Evolutionary conservation across 305 asterid genomes (phyloP), one percentile per base, ranked within the genome.

Genomic region (Striga hermonthica): DNA sequence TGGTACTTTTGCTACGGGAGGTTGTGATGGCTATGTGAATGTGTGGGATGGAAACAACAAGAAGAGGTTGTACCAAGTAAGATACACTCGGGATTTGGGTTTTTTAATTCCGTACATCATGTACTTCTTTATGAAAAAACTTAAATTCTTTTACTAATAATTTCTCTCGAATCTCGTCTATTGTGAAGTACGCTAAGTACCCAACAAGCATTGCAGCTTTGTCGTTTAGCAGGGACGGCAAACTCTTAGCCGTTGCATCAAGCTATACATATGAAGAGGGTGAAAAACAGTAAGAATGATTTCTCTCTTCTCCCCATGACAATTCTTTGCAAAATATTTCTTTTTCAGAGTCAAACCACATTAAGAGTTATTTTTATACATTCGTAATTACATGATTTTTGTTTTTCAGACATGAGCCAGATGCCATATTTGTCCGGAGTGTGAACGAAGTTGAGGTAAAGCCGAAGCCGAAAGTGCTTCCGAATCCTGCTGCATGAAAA

Each of bases 11-110:
- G 96, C 97, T 39, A 92, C 98, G 15, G 98, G 98, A 71, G 98
- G 98, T 35, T 93, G 97, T 69, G 97, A 92, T 64, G 98, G 97
- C 47, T 92, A 80, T 72, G 96, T 88, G 8, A 90, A 92, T 50
- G 86, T 92, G 67, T 92, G 98, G 98, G 98, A 92, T 76, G 98
- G 98, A 44, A 90, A 84, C 85, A 92, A 92, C 76, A 92, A 92
- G 78, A 92, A 90, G 94, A 82, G 98, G 73, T 11, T 92, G 67
- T 92, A 89, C 73, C 97, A 92, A 91, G 98, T 89, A 78, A 68
- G n/a, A 65, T 38, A 22, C 72, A 22, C 74, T 49, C 7, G 36
- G 14, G 67, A 58, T 57, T 43, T 7, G 13, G 35, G 22, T 35
- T 12, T 68, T 66, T 52, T 52, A 34, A 31, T 72, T 49, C 66